phyloP scores from a whole-genome alignment of 2,329 filamentous ascomycete genomes.

The Curvularia spicifera region DNA sequence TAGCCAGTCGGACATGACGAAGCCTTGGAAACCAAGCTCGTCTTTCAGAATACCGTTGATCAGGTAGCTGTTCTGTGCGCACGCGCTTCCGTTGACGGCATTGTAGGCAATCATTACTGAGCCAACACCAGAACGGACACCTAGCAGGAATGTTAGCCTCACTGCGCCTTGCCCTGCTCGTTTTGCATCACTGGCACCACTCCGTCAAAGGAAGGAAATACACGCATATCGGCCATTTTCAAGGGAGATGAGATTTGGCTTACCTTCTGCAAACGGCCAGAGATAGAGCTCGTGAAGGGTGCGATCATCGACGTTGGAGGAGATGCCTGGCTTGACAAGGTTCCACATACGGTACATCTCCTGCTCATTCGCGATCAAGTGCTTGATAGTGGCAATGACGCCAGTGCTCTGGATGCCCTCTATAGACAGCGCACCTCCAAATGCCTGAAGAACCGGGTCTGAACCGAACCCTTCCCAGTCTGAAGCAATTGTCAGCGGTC shows the following conservation, averaged over 20 bases:
- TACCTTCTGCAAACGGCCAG: slow-evolving; percentile 81
- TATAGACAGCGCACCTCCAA: slow-evolving; percentile 79
- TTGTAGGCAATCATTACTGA: slow-evolving; percentile 84
- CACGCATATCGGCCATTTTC: neutral
- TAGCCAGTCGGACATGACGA: slow-evolving; percentile 80
- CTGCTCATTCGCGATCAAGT: slow-evolving; percentile 79
- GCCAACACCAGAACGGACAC: slow-evolving; percentile 76
- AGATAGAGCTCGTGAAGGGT: slow-evolving; percentile 80
- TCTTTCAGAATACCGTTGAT: slow-evolving; percentile 86
- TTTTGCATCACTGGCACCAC: too few relatives aligned
- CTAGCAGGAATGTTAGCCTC: neutral
- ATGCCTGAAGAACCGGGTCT: slow-evolving; percentile 73
- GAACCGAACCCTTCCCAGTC: slow-evolving; percentile 75
- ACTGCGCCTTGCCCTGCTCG: neutral
- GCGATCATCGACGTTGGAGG: slow-evolving; percentile 74
- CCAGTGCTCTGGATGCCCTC: slow-evolving; percentile 74
- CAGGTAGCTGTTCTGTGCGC: slow-evolving; percentile 76
- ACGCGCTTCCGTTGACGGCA: slow-evolving; percentile 61
- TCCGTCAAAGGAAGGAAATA: neutral
- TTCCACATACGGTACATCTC: slow-evolving; percentile 57
- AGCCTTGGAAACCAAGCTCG: slow-evolving; percentile 79
- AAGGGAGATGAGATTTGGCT: neutral
- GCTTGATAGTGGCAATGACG: slow-evolving; percentile 74
- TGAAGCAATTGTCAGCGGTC: slow-evolving; percentile 13
- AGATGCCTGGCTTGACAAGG: slow-evolving; percentile 44